These are phyloP conservation scores for Pseudoscleropodium purum DNA, from an alignment of 225 moss, liverwort and hornwort genomes.

Conservation along the genomic window DNA sequence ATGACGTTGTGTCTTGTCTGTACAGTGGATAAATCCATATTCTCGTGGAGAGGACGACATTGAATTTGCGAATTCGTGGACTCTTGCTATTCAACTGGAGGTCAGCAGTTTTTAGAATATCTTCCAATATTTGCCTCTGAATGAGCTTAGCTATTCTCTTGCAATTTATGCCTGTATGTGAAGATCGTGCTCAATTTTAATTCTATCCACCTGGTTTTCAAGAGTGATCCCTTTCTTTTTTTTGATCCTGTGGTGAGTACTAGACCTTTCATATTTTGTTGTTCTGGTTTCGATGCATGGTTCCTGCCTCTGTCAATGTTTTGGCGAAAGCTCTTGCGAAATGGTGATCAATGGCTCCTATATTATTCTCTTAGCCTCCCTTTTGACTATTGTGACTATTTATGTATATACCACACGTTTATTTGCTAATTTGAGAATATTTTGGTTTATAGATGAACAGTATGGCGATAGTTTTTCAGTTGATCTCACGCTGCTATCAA, in stretches of 20 bases:
- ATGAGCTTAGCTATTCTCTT: not conserved
- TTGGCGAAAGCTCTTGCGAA: not conserved
- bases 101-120: constrained; percentile 2
- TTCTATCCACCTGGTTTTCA: not conserved
- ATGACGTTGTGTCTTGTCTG: not conserved
- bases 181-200: not conserved
- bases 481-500: constrained; percentile 32
- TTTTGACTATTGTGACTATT: not conserved
- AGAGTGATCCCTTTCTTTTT: not conserved
- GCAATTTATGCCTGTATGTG: not conserved
- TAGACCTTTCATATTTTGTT: not conserved
- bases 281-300: not conserved
- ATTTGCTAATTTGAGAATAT: not conserved
- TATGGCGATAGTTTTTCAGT: constrained; percentile 51
- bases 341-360: not conserved
- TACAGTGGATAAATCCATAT: constrained; percentile 54
- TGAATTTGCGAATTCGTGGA: constrained; percentile 39
- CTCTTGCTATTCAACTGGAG: constrained; percentile 55
- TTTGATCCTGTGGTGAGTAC: not conserved
- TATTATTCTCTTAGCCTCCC: not conserved
- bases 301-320: not conserved
- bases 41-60: not conserved
- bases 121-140: not conserved
- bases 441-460: constrained; percentile 39
- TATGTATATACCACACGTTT: not conserved